Base-by-base conservation (phyloP, 208 protist species). In the Trypanosoma mega region DNA sequence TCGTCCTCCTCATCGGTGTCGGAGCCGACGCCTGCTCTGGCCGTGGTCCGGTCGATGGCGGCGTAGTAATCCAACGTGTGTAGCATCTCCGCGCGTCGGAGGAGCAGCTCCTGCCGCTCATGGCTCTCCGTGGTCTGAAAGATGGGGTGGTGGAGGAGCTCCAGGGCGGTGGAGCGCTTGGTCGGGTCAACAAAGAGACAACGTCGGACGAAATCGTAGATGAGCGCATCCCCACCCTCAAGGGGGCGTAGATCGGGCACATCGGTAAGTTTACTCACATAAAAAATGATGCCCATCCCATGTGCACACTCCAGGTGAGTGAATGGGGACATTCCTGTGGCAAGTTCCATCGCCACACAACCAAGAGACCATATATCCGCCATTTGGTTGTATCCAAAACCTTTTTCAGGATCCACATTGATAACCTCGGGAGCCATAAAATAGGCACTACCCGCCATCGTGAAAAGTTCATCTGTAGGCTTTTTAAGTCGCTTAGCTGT, bases 351-450 rank as follows among this genome's bases (percentile, higher is more conserved):
- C 59, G 77, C 84, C n/a, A 94, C 80, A 63, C 87, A 93, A 31
- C 91, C 91, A 7, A 97, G 33, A 0, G 87, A 94, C 89, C 91
- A 97, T 26, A 97, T 92, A 63, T 97, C 91, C 7, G 84, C 87
- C 72, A 91, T 94, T 74, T 87, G 89, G 73, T 90, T 76, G 61
- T 87, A 94, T 27, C 90, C 85, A 36, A 77, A 46, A 8, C 66
- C 48, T 60, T 85, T 29, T 16, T 72, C 62, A 6, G 48, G 53
- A 44, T 93, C 82, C 5, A 74, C 80, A 14, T 65, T 82, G 36
- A 96, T 72, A 14, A 96, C 77, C 62, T 98, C 92, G 0, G 94
- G 94, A 23, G 94, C 90, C 89, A 98, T 98, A 74, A 92, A 97
- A 63, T 88, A 74, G 49, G 92, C 89, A 2, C 91, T 98, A 11